phyloP scores from a whole-genome alignment of 202 grass and related monocot species.

The Panicum virgatum region DNA sequence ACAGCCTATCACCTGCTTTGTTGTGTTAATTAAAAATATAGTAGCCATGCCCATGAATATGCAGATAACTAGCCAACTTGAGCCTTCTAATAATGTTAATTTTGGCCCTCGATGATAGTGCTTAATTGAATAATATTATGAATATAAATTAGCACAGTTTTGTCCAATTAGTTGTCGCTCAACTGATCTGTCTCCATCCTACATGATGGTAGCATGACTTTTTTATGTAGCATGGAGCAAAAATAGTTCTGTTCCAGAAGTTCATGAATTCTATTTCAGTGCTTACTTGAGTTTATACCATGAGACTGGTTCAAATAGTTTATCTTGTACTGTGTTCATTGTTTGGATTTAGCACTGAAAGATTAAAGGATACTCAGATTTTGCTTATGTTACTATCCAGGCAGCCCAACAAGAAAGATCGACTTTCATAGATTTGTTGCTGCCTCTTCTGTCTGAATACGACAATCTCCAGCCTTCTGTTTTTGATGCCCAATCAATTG shows the following conservation, averaged over 20 bases:
- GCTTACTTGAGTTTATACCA: too few relatives aligned
- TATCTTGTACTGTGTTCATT: slow-evolving; percentile 16
- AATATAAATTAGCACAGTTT: background rate
- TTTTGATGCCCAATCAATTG: slow-evolving; percentile 83
- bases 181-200: background rate
- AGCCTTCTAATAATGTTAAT: too few relatives aligned
- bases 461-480: slow-evolving; percentile 61
- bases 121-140: background rate
- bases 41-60: too few relatives aligned
- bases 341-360: slow-evolving; percentile 18
- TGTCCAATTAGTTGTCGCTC: background rate
- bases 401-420: slow-evolving; percentile 90
- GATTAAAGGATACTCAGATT: slow-evolving; percentile 29
- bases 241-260: too few relatives aligned
- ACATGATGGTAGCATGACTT: too few relatives aligned
- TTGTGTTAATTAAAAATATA: too few relatives aligned
- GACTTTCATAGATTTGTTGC: slow-evolving; percentile 83
- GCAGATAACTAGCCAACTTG: too few relatives aligned
- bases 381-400: slow-evolving; percentile 50
- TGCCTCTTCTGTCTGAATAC: slow-evolving; percentile 95
- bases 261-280: too few relatives aligned
- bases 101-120: background rate
- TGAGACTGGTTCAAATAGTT: too few relatives aligned
- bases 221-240: too few relatives aligned
- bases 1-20: too few relatives aligned